Evolutionary conservation across 306 rosid species (phyloP), one percentile per base, ranked within the genome.

Genomic region (Sindora glabra): DNA sequence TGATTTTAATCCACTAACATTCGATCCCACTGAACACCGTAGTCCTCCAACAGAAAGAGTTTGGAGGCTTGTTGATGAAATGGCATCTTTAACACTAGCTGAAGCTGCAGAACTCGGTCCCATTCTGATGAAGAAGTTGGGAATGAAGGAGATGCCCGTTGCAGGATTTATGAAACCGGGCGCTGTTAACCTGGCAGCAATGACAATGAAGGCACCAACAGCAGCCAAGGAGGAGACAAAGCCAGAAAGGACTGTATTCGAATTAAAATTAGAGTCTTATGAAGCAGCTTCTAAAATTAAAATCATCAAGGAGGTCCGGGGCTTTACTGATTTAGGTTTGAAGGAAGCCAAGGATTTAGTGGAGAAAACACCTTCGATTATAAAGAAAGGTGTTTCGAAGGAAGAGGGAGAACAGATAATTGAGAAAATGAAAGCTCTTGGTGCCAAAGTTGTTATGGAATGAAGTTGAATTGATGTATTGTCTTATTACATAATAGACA

Each of bases 31-130:
- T 0, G 63, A 85, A 69, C 89, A 88, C 70, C 89, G 95, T 0
- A 78, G 95, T 73, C 98, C 98, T 69, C 98, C 96, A 70, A 72
- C 82, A 0, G 87, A 74, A 45, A 84, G 84, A 44, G 96, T 88
- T 29, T 91, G 83, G 51, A 69, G 84, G 86, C 96, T 90, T 2
- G 81, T 87, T 4, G 95, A 90, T 71, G 97, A 87, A 79, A 62
- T 90, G 49, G 76, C 97, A 1, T 82, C 87, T 15, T 89, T 90
- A 27, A 85, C 97, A 0, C 69, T 87, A 32, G 74, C 81, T 24
- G 96, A 87, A 79, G 79, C 77, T 63, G 77, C 96, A 2, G 96
- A 85, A 60, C 58, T 90, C 77, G 92, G 95, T 51, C 70, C 76
- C 30, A 41, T 85, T 62, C 36, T 91, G 59, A 87, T 79, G 88